phyloP scores from a whole-genome alignment of 495 filamentous ascomycete species.

The Parathielavia appendiculata region DNA sequence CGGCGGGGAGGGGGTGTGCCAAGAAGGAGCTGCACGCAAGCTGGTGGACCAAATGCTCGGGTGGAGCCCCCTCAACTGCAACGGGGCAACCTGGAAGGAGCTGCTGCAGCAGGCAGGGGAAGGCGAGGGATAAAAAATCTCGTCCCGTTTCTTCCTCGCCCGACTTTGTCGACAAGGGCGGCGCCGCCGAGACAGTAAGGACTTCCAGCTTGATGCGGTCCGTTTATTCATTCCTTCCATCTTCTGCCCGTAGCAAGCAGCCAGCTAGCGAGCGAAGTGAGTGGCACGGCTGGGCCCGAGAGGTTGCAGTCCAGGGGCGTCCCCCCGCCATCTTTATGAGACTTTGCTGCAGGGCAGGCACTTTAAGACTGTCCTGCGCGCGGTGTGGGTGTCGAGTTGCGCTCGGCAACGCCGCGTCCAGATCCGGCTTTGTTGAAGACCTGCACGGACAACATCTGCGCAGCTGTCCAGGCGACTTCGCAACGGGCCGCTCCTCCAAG shows the following conservation, averaged over 20 bases:
- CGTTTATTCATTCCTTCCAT: no score
- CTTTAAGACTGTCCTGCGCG: background rate
- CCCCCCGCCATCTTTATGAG: background rate
- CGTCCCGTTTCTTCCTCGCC: constrained; percentile 2
- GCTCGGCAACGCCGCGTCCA: constrained; percentile 18
- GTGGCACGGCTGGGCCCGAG: constrained; percentile 1
- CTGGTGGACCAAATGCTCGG: constrained; percentile 36
- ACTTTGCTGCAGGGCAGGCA: constrained; percentile 7
- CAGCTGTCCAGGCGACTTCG: constrained; percentile 11
- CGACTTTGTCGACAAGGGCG: background rate
- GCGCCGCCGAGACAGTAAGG: background rate
- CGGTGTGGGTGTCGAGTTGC: background rate
- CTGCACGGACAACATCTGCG: constrained; percentile 18
- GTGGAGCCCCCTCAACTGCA: constrained; percentile 23
- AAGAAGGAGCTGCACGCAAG: constrained; percentile 29
- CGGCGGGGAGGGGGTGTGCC: constrained; percentile 27
- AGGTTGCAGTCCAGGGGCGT: background rate
- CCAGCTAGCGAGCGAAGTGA: background rate
- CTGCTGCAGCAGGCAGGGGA: constrained; percentile 9
- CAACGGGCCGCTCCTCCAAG: constrained; percentile 1
- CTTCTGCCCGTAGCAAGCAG: background rate
- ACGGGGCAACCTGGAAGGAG: background rate
- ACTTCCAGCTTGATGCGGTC: background rate
- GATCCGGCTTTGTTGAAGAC: constrained; percentile 4
- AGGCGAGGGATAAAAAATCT: constrained; percentile 21